Evolutionary conservation across 768 basidiomycete species (phyloP).

Genomic region (Multifurca ochricompacta): DNA sequence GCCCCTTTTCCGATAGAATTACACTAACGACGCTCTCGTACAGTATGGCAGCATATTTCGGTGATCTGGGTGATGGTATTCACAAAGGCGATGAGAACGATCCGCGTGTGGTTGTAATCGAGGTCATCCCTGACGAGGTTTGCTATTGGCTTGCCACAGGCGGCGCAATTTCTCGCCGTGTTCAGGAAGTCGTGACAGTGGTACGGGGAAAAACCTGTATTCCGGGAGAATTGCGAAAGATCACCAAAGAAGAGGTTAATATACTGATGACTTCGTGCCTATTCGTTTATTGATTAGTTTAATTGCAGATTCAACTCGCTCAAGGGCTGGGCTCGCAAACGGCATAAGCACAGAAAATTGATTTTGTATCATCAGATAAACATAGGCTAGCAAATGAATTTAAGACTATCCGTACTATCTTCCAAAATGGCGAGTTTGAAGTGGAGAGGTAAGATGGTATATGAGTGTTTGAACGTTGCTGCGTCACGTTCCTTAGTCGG

Average conservation of each 20-base stretch:
- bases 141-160: constrained; percentile 72
- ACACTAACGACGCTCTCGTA: neutral
- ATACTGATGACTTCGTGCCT: neutral
- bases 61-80: constrained; percentile 75
- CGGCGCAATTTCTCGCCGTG: constrained; percentile 45
- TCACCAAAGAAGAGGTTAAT: constrained; percentile 63
- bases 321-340: neutral
- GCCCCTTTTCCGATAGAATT: neutral
- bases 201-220: constrained; percentile 54
- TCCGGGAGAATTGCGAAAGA: constrained; percentile 72
- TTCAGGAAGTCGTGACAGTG: constrained; percentile 52
- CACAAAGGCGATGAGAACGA: constrained; percentile 78
- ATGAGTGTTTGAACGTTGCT: no score
- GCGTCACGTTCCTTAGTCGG: no score
- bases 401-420: no score
- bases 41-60: constrained; percentile 73
- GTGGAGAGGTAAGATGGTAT: no score
- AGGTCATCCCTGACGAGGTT: constrained; percentile 74
- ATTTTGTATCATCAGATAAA: neutral
- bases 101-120: constrained; percentile 71
- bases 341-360: neutral
- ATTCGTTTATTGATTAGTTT: neutral
- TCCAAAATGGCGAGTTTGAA: no score
- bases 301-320: constrained; percentile 13
- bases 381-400: neutral